Percentiles rank a stretch among this genome's conserved stretches.
phyloP scores from a whole-genome alignment of 129 eudicot species.

The Calendula officinalis region DNA sequence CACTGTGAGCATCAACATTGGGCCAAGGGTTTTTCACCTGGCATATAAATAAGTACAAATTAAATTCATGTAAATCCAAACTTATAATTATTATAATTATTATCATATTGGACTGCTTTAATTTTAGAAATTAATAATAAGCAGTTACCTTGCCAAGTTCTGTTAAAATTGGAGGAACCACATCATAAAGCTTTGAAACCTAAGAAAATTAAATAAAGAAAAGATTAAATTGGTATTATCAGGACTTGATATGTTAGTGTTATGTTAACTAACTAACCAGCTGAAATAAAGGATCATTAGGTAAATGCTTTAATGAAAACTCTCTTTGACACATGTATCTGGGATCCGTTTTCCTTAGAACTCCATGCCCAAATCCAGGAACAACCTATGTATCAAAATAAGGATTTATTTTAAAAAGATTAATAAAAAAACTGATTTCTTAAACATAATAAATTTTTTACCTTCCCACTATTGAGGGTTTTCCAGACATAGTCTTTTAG shows the following conservation, averaged over 20 bases:
- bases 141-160: constrained; percentile 93
- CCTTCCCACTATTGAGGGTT: constrained; percentile 91
- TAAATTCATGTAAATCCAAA: too few species aligned
- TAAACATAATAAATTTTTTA: constrained; percentile 2
- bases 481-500: constrained; percentile 84
- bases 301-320: constrained; percentile 87
- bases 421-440: too few species aligned
- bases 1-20: too few species aligned
- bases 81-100: too few species aligned
- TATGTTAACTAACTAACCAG: constrained; percentile 39
- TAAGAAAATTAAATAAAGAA: constrained; percentile 5
- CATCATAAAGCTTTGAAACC: constrained; percentile 97
- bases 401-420: not conserved
- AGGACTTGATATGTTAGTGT: not conserved
- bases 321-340: constrained; percentile 95
- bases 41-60: too few species aligned
- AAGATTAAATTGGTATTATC: not conserved
- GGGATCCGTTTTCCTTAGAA: constrained; percentile 89
- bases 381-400: constrained; percentile 57
- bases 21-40: too few species aligned
- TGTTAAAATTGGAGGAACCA: constrained; percentile 87
- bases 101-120: too few species aligned
- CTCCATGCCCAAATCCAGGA: constrained; percentile 98
- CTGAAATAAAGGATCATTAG: constrained; percentile 85
- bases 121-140: not conserved